Evolutionary conservation across 371 early-diverging fungal genomes (phyloP), one percentile per base, ranked within the genome.

Genomic region (Parasitella parasitica): DNA sequence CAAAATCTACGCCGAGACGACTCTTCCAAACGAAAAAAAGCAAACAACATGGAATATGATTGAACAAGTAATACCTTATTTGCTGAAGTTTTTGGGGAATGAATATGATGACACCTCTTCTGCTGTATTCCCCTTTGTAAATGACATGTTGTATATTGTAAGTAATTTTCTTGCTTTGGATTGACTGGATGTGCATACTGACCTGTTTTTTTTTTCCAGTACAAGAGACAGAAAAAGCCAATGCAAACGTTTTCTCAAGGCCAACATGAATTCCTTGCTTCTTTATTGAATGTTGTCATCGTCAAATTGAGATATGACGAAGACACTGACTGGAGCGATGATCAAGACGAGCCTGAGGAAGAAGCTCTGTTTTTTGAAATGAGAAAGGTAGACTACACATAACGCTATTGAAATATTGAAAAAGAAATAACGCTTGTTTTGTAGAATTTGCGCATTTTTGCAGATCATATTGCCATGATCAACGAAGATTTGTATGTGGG

Each of bases 221-320:
- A 83, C 54, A 91, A 91, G 71, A 82, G 76, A 63, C 82, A 83
- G 65, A 90, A 90, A 69, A 87, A 85, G 61, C 80, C 78, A n/a
- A 80, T 79, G 26, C 79, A 75, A 28, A 66, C 82, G 5, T 78
- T 91, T 49, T 79, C 81, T 18, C 79, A 81, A 36, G 69, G 84
- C n/a, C 92, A 93, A 64, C 86, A 83, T 57, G 86, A 78, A 63
- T 86, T 92, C 37, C 61, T 92, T 56, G 78, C 75, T 4, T 85
- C 87, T 24, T 74, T 97, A 20, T 75, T 97, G 51, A 85, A 85
- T 26, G 90, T 86, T 0, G 70, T 94, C 24, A 85, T 95, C 27
- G 68, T 83, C 48, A 96, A 96, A 80, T 89, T 96, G 86, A 91
- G 93, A 77, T 97, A 94, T 64, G 87, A 94, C 67, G 89, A 90